phyloP scores from a whole-genome alignment of 2,329 filamentous ascomycete genomes.

The Diaporthe batatas region DNA sequence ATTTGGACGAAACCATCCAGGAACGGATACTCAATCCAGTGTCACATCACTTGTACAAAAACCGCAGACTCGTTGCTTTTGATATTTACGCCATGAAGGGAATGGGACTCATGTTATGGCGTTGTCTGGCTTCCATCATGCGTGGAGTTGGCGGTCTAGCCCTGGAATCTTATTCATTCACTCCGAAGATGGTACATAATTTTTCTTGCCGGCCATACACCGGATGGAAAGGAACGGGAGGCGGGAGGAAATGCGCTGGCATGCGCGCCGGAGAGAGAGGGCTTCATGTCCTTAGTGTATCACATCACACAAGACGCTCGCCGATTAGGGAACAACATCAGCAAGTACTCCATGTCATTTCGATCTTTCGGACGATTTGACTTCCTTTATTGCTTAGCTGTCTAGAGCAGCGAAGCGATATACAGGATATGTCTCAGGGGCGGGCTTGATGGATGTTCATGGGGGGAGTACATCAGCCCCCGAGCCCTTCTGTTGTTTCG shows the following conservation, averaged over 20 bases:
- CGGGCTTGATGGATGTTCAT: neutral
- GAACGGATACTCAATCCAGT: neutral
- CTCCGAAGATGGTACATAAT: neutral
- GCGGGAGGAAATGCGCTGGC: neutral
- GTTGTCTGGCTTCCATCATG: slow-evolving; percentile 21
- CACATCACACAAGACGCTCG: neutral
- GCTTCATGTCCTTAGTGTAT: neutral
- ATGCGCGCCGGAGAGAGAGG: neutral
- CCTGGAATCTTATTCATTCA: slow-evolving; percentile 3
- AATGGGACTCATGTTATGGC: slow-evolving; percentile 8
- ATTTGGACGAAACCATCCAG: neutral
- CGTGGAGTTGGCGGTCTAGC: slow-evolving; percentile 36
- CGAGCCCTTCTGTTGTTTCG: neutral
- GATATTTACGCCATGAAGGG: neutral
- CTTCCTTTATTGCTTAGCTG: neutral
- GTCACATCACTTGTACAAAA: slow-evolving; percentile 24
- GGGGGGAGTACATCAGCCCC: too few relatives aligned
- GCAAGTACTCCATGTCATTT: neutral
- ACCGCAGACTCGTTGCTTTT: slow-evolving; percentile 12
- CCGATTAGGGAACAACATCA: neutral
- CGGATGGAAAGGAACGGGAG: neutral
- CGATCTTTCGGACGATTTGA: neutral
- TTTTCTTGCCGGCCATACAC: neutral
- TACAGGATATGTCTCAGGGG: neutral
- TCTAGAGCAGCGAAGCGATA: neutral